Conservation (phyloP, 208 protist species). For the Leishmania guyanensis region DNA sequence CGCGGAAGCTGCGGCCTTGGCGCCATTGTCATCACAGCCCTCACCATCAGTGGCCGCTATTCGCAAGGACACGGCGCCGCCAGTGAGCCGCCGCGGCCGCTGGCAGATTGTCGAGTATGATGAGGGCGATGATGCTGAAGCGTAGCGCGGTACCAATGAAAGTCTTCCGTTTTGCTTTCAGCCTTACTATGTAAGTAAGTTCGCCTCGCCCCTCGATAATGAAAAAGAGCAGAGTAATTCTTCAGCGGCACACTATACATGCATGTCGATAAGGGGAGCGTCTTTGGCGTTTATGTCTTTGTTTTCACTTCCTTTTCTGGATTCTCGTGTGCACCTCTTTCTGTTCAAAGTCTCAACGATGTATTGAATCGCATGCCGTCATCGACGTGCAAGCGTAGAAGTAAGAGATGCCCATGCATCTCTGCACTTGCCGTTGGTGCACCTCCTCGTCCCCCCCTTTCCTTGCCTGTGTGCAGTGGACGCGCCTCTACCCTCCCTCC, state of each 20-base stretch:
- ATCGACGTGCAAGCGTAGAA: neutral
- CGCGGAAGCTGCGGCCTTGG: neutral
- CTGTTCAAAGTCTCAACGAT: neutral
- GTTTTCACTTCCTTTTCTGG: neutral
- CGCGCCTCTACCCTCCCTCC: neutral
- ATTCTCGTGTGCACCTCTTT: neutral
- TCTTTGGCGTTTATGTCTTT: neutral
- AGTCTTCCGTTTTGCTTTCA: neutral
- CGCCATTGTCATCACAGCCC: neutral
- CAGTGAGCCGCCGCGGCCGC: constrained; percentile 36
- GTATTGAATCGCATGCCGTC: neutral
- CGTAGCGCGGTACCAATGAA: neutral
- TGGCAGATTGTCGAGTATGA: constrained; percentile 88
- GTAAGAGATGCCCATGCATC: neutral
- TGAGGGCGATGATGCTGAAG: constrained; percentile 40
- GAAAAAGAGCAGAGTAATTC: neutral
- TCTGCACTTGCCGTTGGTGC: neutral
- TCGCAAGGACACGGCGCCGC: constrained; percentile 31
- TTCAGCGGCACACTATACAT: neutral
- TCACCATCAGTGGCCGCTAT: neutral
- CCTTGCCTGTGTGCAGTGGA: neutral
- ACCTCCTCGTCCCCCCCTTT: too few relatives aligned
- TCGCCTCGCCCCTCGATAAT: neutral
- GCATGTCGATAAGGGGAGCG: neutral
- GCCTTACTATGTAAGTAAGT: neutral